Conservation (phyloP, 2,329 filamentous ascomycete genomes). For the Pseudopithomyces maydicus region DNA sequence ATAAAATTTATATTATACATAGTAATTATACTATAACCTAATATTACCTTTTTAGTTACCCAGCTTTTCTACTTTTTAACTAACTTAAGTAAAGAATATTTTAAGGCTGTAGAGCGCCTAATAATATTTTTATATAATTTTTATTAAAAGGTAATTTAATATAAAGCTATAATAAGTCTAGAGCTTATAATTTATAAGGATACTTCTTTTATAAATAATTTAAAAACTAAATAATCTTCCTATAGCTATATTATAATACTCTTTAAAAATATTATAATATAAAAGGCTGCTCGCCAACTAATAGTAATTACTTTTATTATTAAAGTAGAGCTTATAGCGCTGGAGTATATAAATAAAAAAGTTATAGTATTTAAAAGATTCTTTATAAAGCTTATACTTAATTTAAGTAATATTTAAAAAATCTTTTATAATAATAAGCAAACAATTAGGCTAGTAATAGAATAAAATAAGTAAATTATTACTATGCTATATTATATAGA, state of each 20-base stretch:
- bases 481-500: neutral
- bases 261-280: neutral
- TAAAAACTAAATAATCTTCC: neutral
- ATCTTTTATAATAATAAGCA: neutral
- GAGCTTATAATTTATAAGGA: neutral
- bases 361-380: neutral
- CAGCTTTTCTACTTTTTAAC: neutral
- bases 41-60: neutral
- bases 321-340: neutral
- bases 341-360: neutral
- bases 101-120: neutral
- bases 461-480: neutral
- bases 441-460: neutral
- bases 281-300: neutral
- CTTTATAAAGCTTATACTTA: no score
- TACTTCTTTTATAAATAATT: neutral
- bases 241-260: neutral
- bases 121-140: neutral
- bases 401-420: neutral
- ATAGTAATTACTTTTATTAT: neutral
- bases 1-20: neutral
- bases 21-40: neutral
- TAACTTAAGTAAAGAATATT: neutral
- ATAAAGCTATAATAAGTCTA: neutral
- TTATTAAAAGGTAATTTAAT: neutral